Evolutionary conservation across 345 rosid genomes (phyloP), one percentile per base, ranked within the genome.

Genomic region (Salix brachista): DNA sequence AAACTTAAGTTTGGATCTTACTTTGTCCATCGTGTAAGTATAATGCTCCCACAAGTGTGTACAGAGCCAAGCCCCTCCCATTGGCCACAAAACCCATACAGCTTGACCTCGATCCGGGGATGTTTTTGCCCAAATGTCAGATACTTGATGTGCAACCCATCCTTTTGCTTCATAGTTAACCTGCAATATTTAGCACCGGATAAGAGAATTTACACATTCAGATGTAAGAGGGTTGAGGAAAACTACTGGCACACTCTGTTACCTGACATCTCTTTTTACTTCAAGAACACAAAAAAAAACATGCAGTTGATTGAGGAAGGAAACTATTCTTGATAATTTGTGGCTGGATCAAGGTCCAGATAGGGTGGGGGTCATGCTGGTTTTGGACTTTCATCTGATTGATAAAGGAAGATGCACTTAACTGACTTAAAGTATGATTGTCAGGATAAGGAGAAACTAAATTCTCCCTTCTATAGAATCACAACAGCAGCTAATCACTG

Each of bases 41-140:
- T 92, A 96, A 78, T 96, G 97, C 85, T 93, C 99, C 99, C 99
- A 93, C 25, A 91, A 86, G 85, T 92, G 99, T 30, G 94, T 90
- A 77, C 95, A 93, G 70, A 96, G 96, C 98, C 99, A 96, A 34
- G 98, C 91, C 72, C 99, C 99, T 61, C 99, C 99, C 98, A 96
- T 96, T 26, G 96, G 98, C 99, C 99, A 96, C 32, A 96, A 71
- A 21, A 94, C 93, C 94, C 93, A 96, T 50, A 82, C 83, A 73
- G 88, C 97, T 17, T 90, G 72, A 65, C 99, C 97, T 66, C 71
- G 75, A 87, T 87, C 90, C 16, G 91, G 89, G 28, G 99, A 96
- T 75, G 98, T 84, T 84, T 91, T 96, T 32, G 97, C 97, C 99
- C 99, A 96, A 76, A 96, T 77, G 79, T 96, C 99, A 68, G 94